Evolutionary conservation across 176 grass and related monocot species (phyloP), one percentile per base, ranked within the genome.

Genomic region (sorghum (Sorghum bicolor)): DNA sequence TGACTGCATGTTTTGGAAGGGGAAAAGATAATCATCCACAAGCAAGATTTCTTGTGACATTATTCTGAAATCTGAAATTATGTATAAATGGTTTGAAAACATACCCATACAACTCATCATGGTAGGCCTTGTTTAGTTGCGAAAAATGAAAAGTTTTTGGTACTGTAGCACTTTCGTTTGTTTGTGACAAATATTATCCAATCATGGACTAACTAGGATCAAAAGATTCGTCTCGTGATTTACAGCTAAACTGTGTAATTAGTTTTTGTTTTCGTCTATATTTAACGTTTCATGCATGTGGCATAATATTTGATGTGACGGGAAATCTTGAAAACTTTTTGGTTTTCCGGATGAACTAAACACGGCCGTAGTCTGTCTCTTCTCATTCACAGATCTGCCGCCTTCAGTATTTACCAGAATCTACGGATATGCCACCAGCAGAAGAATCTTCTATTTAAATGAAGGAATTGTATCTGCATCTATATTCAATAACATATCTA

Each of bases 401-500:
- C 30, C 78, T 61, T 77, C 53, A 1, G 38, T 22, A 16, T 60
- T 72, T 38, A 6, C 29, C 34, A 37, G 77, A 70, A 32, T 87
- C 82, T 75, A 82, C 31, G 10, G 58, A 62, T 41, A 68, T 77
- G 19, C 70, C 80, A 34, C 68, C 82, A 78, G 67, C 68, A 83
- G 78, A 87, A 58, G 41, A 39, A 78, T 80, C 90, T 82, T 65
- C 25, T 12, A 60, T 55, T 72, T 86, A 79, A 80, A 64, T 40
- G 80, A 76, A 87, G 63, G 52, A 66, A 37, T 39, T 64, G 62
- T 79, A 60, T 69, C 41, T 68, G 67, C 19, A 64, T 85, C 82
- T 64, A 70, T 85, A 79, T 91, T 89, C 87, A 98, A 87, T 57
- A 97, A 65, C 79, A 87, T 88, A 84, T 93, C 86, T 45, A 98